Percentiles rank a stretch among this genome's conserved stretches.
Conservation (phyloP, 2,329 filamentous ascomycete genomes). For the Colletotrichum sp. region DNA sequence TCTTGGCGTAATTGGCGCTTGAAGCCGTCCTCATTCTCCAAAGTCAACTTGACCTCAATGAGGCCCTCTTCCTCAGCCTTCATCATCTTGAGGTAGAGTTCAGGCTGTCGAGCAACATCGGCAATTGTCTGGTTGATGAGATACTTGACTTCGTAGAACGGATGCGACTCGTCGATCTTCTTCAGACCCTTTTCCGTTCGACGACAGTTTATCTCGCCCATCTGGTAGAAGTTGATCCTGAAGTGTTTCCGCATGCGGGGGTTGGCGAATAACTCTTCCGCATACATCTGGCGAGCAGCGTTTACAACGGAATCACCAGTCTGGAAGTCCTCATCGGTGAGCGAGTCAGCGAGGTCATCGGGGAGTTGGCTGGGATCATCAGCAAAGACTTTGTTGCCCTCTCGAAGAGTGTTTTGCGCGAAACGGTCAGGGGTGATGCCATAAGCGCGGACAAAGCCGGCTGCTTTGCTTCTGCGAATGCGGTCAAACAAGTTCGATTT, state of each 20-base stretch:
- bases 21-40: constrained; percentile 80
- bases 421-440: constrained; percentile 90
- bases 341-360: constrained; percentile 83
- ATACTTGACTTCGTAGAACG: constrained; percentile 98
- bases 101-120: constrained; percentile 82
- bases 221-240: constrained; percentile 81
- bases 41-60: constrained; percentile 80
- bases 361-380: constrained; percentile 84
- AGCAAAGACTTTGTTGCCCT: constrained; percentile 79
- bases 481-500: constrained; percentile 84
- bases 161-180: constrained; percentile 92
- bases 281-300: constrained; percentile 85
- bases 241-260: constrained; percentile 90
- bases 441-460: constrained; percentile 84
- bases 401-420: constrained; percentile 82
- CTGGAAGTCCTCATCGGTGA: constrained; percentile 75
- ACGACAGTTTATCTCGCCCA: constrained; percentile 83
- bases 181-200: constrained; percentile 94
- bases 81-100: constrained; percentile 95
- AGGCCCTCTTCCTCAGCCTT: constrained; percentile 95
- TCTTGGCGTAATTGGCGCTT: constrained; percentile 78
- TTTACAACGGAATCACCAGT: constrained; percentile 78
- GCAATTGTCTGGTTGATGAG: constrained; percentile 85
- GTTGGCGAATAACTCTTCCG: constrained; percentile 87
- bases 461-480: constrained; percentile 79